These are phyloP conservation scores for Nakazawaea anatomiae DNA, from an alignment of 805 yeast species.

Conservation along the genomic window DNA sequence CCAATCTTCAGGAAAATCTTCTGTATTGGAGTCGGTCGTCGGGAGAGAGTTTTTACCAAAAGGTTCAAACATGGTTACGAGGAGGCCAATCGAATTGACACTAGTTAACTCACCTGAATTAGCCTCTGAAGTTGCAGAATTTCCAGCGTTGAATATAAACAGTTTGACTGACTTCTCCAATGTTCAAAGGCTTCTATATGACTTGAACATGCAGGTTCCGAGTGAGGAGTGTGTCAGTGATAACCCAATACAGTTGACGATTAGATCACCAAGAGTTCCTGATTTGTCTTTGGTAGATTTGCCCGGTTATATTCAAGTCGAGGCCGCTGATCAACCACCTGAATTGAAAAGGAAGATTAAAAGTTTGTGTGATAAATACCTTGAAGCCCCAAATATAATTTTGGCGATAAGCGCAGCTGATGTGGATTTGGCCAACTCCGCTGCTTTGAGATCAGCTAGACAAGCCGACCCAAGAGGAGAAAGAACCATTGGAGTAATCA, in stretches of 20 bases:
- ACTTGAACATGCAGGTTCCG: constrained; percentile 90
- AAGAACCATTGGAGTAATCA: constrained; percentile 93
- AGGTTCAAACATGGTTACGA: constrained; percentile 96
- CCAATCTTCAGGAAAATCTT: constrained; percentile 95
- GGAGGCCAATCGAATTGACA: constrained; percentile 95
- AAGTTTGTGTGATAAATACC: constrained; percentile 74
- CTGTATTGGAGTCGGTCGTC: constrained; percentile 91
- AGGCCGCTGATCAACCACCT: constrained; percentile 92
- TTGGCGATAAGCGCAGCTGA: constrained; percentile 97
- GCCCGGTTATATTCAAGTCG: constrained; percentile 96
- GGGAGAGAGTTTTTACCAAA: constrained; percentile 98
- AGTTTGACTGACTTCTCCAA: constrained; percentile 82
- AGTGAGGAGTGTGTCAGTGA: constrained; percentile 78
- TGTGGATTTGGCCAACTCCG: constrained; percentile 93
- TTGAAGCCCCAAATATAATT: constrained; percentile 89
- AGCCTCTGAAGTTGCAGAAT: constrained; percentile 86
- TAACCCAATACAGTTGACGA: constrained; percentile 90
- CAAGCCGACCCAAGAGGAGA: constrained; percentile 90
- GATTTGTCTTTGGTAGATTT: constrained; percentile 91
- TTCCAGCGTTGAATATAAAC: constrained; percentile 81
- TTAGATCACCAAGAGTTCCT: constrained; percentile 85
- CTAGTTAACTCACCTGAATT: constrained; percentile 75
- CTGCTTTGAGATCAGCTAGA: constrained; percentile 89
- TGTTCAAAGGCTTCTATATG: constrained; percentile 82
- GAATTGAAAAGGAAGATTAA: constrained; percentile 76